Conservation (phyloP, 2,329 filamentous ascomycete species). For the Blastomyces emzantsi region DNA sequence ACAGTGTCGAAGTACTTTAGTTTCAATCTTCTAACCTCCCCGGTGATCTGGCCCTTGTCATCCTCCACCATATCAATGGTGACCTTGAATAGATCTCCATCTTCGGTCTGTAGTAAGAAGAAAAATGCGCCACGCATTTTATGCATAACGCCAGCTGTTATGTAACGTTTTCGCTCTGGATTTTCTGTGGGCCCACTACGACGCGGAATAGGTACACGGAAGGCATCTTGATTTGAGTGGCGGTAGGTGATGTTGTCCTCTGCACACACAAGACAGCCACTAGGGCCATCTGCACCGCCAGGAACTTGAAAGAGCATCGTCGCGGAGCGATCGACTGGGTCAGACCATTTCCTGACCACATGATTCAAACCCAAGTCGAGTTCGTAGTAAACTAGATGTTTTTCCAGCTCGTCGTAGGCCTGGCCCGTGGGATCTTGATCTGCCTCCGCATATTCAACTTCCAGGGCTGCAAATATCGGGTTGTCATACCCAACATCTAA, state of each 20-base stretch:
- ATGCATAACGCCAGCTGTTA: slow-evolving; percentile 92
- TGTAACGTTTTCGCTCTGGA: slow-evolving; percentile 76
- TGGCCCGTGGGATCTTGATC: slow-evolving; percentile 86
- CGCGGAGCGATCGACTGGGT: slow-evolving; percentile 81
- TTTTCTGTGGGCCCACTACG: slow-evolving; percentile 84
- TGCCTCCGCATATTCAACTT: slow-evolving; percentile 83
- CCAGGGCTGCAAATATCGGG: slow-evolving; percentile 88
- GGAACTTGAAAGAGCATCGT: slow-evolving; percentile 92
- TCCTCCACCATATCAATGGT: slow-evolving; percentile 87
- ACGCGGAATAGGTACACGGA: slow-evolving; percentile 80
- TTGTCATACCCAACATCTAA: slow-evolving; percentile 96
- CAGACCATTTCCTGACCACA: slow-evolving; percentile 92
- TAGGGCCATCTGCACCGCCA: slow-evolving; percentile 85
- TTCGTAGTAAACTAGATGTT: slow-evolving; percentile 92
- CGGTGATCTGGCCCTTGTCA: slow-evolving; percentile 64
- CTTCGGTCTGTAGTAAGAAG: slow-evolving; percentile 89
- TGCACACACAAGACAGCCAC: slow-evolving; percentile 88
- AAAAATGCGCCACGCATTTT: slow-evolving; percentile 96
- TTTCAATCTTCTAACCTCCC: slow-evolving; percentile 72
- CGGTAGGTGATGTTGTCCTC: slow-evolving; percentile 93
- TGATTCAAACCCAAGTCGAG: slow-evolving; percentile 95
- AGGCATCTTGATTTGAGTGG: slow-evolving; percentile 88
- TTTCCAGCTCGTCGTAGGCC: slow-evolving; percentile 73
- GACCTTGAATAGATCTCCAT: slow-evolving; percentile 97
- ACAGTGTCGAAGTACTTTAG: slow-evolving; percentile 99